phyloP scores from a whole-genome alignment of 805 yeast species.

The Wickerhamiella shivajii region DNA sequence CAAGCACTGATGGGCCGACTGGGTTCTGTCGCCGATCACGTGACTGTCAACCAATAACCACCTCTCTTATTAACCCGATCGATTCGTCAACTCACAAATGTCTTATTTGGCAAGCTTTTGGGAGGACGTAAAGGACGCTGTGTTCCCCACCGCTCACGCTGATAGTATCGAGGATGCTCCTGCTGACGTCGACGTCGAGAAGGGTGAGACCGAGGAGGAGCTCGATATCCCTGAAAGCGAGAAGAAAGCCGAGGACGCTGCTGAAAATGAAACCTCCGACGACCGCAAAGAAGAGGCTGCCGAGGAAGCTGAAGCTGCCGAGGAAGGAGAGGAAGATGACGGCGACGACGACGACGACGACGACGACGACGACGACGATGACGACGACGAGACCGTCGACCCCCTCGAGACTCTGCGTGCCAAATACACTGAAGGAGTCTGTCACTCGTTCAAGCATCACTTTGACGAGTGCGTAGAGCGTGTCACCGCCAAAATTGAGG shows the following conservation, averaged over 20 bases:
- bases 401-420: slow-evolving; percentile 48
- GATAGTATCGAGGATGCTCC: slow-evolving; percentile 41
- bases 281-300: slow-evolving; percentile 8
- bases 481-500: slow-evolving; percentile 77
- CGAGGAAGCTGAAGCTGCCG: slow-evolving; percentile 9
- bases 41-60: slow-evolving; percentile 6
- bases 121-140: slow-evolving; percentile 64
- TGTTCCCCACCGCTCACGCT: slow-evolving; percentile 64
- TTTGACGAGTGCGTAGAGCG: slow-evolving; percentile 91
- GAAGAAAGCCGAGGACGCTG: slow-evolving; percentile 29
- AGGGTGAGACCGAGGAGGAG: slow-evolving; percentile 16
- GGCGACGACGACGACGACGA: slow-evolving; percentile 38
- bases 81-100: slow-evolving; percentile 9
- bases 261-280: slow-evolving; percentile 20
- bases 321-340: slow-evolving; percentile 26
- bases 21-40: slow-evolving; percentile 4
- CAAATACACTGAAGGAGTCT: slow-evolving; percentile 36
- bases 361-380: slow-evolving; percentile 48
- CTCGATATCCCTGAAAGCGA: slow-evolving; percentile 24
- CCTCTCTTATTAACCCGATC: slow-evolving; percentile 3
- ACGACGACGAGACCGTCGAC: slow-evolving; percentile 55
- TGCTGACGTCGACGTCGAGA: slow-evolving; percentile 10
- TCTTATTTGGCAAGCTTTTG: slow-evolving; percentile 27
- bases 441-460: slow-evolving; percentile 70
- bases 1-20: no score